Base-by-base conservation (phyloP, 192 early-diverging fungal genomes). In the Lunasporangiospora selenospora region DNA sequence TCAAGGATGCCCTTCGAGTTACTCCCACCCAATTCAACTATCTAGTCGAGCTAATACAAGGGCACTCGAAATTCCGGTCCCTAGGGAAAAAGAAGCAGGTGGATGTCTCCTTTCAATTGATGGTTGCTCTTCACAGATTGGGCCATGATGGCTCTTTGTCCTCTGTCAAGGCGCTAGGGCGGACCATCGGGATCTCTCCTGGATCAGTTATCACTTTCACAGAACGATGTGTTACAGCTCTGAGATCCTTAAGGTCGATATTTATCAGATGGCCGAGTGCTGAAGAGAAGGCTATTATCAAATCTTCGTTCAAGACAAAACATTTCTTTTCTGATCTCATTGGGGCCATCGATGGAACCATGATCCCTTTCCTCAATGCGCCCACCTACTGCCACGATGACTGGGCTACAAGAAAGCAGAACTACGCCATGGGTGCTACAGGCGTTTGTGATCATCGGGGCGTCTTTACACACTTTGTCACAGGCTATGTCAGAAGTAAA, bases 361-460 rank as follows among this genome's bases (percentile, higher is more conserved):
- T 50, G 58, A 59, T 48, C 9, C 34, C 32, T 1, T 21, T 48
- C 7, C 33, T 27, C 38, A 4, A 41, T 2, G 58, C 37, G 2
- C 58, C 47, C 1, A 11, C 26, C 0, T 19, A 30, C 24, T 26
- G 11, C 38, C 23, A 30, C 11, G 47, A 50, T 19, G 13, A 16
- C 4, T 50, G 49, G 39, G 58, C 58, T 8, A 60, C 47, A 16
- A 48, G 47, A 16, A 60, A 60, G 46, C 12, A 19, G 13, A 30
- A 60, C 34, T 52, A 38, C n/a, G 19, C 49, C 29, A 23, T 62
- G n/a, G 49, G 24, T 1, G 47, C 29, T 3, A 51, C 49, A 15
- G 39, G n/a, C 10, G 48, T 52, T 3, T 62, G 59, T 36, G 59
- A 52, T 31, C 40, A 52, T 26, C 59, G 40, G 15, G 48, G 37